These are phyloP conservation scores for Vitis hybrid DNA, from an alignment of 177 flowering plant genomes.

Conservation along the genomic window DNA sequence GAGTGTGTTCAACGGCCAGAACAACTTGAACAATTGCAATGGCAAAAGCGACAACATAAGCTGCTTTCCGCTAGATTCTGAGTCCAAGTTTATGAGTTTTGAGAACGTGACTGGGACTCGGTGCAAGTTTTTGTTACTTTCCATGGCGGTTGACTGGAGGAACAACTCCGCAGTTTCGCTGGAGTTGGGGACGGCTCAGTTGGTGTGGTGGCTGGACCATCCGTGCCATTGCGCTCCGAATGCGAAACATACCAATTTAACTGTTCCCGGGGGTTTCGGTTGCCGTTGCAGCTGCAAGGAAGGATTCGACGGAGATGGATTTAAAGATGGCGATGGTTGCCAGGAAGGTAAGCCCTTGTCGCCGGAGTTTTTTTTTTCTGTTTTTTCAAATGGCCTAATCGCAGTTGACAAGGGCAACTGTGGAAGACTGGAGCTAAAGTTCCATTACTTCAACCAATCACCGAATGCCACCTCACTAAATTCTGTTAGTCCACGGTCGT, in stretches of 20 bases:
- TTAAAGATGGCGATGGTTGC: slow-evolving; percentile 42
- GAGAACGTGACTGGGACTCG: slow-evolving; percentile 17
- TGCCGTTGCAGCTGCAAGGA: slow-evolving; percentile 49
- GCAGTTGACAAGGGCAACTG: slow-evolving; percentile 6
- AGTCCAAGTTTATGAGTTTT: slow-evolving; percentile 12
- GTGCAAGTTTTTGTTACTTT: slow-evolving; percentile 48
- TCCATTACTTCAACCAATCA: not conserved
- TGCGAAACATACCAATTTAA: slow-evolving; percentile 31
- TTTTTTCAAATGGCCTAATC: slow-evolving; percentile 3
- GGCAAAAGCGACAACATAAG: slow-evolving; percentile 21
- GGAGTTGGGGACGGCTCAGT: slow-evolving; percentile 45
- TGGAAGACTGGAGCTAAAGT: not conserved
- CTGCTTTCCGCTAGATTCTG: slow-evolving; percentile 32
- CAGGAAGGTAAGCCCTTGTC: slow-evolving; percentile 37
- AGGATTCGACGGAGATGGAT: slow-evolving; percentile 67
- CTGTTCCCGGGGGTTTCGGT: slow-evolving; percentile 15
- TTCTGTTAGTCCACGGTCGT: not conserved
- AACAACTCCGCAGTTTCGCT: slow-evolving; percentile 30
- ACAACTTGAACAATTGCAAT: slow-evolving; percentile 17
- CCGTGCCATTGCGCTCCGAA: slow-evolving; percentile 32
- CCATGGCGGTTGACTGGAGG: slow-evolving; percentile 32
- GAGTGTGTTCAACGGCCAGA: slow-evolving; percentile 12
- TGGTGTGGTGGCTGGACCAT: slow-evolving; percentile 67
- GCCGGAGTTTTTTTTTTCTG: not conserved
- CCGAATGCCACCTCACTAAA: slow-evolving; percentile 4